Conservation (phyloP, 2,329 filamentous ascomycete species). For the Teratosphaeria gauchensis region DNA sequence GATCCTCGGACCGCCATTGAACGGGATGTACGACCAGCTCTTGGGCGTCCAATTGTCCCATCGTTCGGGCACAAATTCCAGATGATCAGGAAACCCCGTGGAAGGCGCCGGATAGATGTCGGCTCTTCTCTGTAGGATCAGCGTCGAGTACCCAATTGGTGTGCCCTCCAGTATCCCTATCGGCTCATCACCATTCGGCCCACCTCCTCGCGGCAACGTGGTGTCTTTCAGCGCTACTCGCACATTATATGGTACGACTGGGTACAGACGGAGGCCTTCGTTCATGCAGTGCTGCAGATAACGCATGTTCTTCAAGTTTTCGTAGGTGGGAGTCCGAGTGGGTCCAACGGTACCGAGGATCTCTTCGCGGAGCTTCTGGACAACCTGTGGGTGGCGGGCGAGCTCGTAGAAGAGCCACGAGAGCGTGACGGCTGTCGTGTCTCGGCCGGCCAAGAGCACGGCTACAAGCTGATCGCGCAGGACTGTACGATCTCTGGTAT, state of each 20-base stretch:
- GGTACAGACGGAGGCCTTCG: conserved; percentile 39
- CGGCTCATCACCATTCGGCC: conserved; percentile 34
- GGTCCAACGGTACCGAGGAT: conserved; percentile 59
- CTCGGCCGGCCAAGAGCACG: conserved; percentile 72
- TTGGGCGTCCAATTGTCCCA: conserved; percentile 43
- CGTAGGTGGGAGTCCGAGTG: conserved; percentile 54
- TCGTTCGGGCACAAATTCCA: conserved; percentile 38
- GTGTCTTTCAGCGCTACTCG: conserved; percentile 39
- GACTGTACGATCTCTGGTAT: conserved; percentile 58
- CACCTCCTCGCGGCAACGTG: conserved; percentile 40
- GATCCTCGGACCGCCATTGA: conserved; percentile 31
- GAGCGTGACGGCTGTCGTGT: conserved; percentile 76
- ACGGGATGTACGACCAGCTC: conserved; percentile 40
- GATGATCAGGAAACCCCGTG: conserved; percentile 29
- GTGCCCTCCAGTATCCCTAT: conserved; percentile 36
- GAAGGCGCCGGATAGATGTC: conserved; percentile 39
- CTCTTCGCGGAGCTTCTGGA: conserved; percentile 61
- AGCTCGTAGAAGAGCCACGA: conserved; percentile 80
- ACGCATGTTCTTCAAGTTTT: conserved; percentile 77
- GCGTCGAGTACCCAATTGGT: conserved; percentile 37
- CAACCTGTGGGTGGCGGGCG: conserved; percentile 56
- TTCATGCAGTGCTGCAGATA: conserved; percentile 51
- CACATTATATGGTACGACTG: conserved; percentile 42
- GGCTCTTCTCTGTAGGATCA: conserved; percentile 39
- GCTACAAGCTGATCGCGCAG: conserved; percentile 78